phyloP scores from a whole-genome alignment of 2,329 filamentous ascomycete species.

The Calonectria crousiana region DNA sequence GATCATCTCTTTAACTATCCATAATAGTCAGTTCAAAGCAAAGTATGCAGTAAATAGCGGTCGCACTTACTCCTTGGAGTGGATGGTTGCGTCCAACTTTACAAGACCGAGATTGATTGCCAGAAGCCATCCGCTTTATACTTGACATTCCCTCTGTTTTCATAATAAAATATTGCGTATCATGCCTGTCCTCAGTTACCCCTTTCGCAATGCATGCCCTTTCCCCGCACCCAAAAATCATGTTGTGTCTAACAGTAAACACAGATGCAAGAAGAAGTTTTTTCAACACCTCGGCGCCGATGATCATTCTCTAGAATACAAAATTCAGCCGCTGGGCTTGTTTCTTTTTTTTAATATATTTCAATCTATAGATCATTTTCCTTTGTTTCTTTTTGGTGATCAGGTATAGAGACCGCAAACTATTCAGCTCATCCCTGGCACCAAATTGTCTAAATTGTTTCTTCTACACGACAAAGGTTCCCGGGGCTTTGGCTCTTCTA shows the following conservation, averaged over 20 bases:
- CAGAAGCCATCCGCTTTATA: background rate
- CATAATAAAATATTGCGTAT: background rate
- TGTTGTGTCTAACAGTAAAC: background rate
- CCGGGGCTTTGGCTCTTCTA: background rate
- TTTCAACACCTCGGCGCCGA: background rate
- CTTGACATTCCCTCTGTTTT: background rate
- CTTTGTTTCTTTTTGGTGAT: background rate
- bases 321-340: rapidly evolving
- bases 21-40: background rate
- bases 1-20: background rate
- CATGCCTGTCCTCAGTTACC: background rate
- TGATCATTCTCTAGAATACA: background rate
- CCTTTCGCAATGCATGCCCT: background rate
- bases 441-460: background rate
- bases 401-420: background rate
- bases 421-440: background rate
- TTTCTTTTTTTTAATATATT: background rate
- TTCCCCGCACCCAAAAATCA: background rate
- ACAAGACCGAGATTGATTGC: background rate
- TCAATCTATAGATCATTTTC: background rate
- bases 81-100: background rate
- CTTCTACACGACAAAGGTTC: background rate
- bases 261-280: background rate
- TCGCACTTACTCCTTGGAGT: background rate
- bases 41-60: background rate